Base-by-base conservation (phyloP, 2,329 filamentous ascomycete genomes). In the Pseudogymnoascus sp. region DNA sequence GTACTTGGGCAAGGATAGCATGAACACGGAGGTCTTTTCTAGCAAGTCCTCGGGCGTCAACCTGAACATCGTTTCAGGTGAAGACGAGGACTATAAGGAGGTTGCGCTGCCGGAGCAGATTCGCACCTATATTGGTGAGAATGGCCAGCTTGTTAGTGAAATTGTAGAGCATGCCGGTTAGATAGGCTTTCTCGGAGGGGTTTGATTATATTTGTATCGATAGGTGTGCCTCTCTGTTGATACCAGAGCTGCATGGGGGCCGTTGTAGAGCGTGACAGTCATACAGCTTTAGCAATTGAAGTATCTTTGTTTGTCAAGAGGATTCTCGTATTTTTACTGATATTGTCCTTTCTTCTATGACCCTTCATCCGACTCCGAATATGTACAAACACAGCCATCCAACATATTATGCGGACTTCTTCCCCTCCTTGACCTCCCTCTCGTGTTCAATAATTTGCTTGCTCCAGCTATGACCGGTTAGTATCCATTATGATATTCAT, bases 91-190 rank as follows among this genome's bases (percentile, higher is more conserved):
- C 72, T 95, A 90, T 74, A 88, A 86, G 74, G 94, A 99, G 77
- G 83, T 90, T 61, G 87, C 94, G 0, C 75, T 97, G 64, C 94
- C 94, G 0, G 91, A 92, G 71, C 94, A 99, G 80, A 89, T 97
- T 71, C 86, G 91, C 74, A 84, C 91, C 72, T 80, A 90, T 81
- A 82, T 81, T 84, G 78, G 90, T 63, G 73, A 87, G 74, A 79
- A 91, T 75, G 89, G 90, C 21, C 85, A 89, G 67, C 73, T 97
- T 66, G 83, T 93, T 29, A 96, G 86, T 72, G 93, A 97, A 81
- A 97, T 99, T 74, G 94, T 99, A 16, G 92, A 94, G 71, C 93
- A 97, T 77, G 86, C 90, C 66, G 92, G 93, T 63, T 97, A 81
- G 68, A 39, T 38, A 33, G 10, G 4, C 16, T 12, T 55, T 12